These are phyloP conservation scores for Mycena chlorophos DNA, from an alignment of 768 basidiomycete genomes.

Conservation along the genomic window DNA sequence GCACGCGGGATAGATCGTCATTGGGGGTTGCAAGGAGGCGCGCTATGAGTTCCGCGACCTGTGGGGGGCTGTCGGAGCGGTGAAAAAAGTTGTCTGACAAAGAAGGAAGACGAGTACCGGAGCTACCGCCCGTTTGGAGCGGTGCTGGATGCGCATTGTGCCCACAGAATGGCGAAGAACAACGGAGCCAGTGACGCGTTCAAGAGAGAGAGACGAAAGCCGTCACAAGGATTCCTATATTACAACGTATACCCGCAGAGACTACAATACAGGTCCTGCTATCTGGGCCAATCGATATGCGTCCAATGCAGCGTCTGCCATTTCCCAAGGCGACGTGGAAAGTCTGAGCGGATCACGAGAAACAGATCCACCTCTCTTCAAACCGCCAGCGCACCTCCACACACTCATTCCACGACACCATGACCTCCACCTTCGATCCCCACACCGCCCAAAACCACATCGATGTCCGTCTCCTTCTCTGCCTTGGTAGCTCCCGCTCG, in stretches of 20 bases:
- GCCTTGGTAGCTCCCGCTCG: constrained; percentile 7
- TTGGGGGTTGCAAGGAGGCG: constrained; percentile 65
- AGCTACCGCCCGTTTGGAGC: constrained; percentile 77
- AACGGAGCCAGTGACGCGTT: constrained; percentile 2
- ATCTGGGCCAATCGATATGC: too few relatives aligned
- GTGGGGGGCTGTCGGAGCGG: constrained; percentile 45
- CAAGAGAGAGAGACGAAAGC: background rate
- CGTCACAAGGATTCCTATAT: too few relatives aligned
- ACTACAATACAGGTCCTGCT: too few relatives aligned
- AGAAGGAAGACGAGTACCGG: constrained; percentile 62
- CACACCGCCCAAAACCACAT: constrained; percentile 88
- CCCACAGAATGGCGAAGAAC: constrained; percentile 46
- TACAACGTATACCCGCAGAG: too few relatives aligned
- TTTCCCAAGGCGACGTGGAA: too few relatives aligned
- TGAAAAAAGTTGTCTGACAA: constrained; percentile 22
- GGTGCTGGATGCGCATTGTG: constrained; percentile 87
- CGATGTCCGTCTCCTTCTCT: constrained; percentile 56
- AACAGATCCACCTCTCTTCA: too few relatives aligned
- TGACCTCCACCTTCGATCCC: constrained; percentile 87
- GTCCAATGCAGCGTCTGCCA: too few relatives aligned
- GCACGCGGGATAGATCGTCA: constrained; percentile 67
- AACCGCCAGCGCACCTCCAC: too few relatives aligned
- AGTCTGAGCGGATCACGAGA: too few relatives aligned
- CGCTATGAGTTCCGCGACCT: constrained; percentile 77
- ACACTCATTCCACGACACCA: too few relatives aligned